Base-by-base conservation (phyloP, 352 stramenopile genomes). In the Pythium aristosporum region DNA sequence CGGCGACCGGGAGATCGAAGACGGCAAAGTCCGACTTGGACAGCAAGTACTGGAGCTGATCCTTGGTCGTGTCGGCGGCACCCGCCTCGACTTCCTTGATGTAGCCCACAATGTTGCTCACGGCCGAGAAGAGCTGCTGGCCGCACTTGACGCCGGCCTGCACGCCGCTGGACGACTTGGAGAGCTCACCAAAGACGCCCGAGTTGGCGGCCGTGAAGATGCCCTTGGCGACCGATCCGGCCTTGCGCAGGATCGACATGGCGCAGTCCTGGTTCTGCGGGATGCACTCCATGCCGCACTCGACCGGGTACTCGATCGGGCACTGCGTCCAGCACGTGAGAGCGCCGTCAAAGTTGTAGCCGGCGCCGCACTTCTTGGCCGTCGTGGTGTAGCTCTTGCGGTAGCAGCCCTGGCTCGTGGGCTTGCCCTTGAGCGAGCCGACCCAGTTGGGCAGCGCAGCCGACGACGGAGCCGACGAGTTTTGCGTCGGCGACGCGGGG, bases 201-300 rank as follows among this genome's bases (percentile, higher is more conserved):
- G 69, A 65, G 2, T 74, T 80, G 5, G 80, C 81, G 4, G 71
- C 64, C 30, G 77, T 87, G n/a, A 93, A 28, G 0, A 73, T 76
- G 0, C 80, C 77, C 12, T 72, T 79, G 1, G 77, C 82, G 2
- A 85, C 75, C 0, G 74, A 69, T 0, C 54, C 71, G 15, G 85
- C 43, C 61, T 91, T 90, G 41, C 54, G 42, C 52, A 91, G 55
- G 10, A 91, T 47, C 20, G 82, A 70, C 1, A 78, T 21, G 7
- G 63, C 59, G 65, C 84, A 92, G 51, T 89, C 77, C 20, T 79
- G 65, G 47, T 90, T 92, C 36, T 89, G 76, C 5, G 78, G 82
- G 37, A 91, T 75, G 48, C 84, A 91, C 52, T 93, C 79, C 43
- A 79, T 74, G 51, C 80, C 67, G 48, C 84, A 93, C 59, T 87